Conservation (phyloP, 495 filamentous ascomycete genomes). For the Penicillium desertorum region DNA sequence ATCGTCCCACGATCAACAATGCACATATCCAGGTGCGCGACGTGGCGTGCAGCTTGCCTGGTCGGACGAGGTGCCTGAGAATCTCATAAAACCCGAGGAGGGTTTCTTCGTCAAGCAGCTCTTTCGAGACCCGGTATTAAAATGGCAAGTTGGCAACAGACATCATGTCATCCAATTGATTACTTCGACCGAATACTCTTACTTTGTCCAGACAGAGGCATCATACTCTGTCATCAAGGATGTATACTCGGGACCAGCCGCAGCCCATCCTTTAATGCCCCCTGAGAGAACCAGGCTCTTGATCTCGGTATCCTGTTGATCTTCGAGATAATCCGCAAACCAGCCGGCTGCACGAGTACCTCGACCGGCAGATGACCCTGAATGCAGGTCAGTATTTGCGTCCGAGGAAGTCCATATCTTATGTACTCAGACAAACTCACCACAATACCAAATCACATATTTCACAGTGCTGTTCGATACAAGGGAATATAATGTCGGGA, state of each 20-base stretch:
- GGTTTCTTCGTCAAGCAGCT: neutral
- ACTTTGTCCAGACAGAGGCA: constrained; percentile 45
- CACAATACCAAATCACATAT: constrained; percentile 67
- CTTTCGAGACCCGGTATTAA: neutral
- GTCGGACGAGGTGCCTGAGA: neutral
- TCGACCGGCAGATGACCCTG: constrained; percentile 64
- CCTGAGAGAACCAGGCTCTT: constrained; percentile 57
- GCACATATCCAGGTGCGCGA: neutral
- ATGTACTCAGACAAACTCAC: constrained; percentile 38
- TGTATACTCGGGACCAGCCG: constrained; percentile 54
- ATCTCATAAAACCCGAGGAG: neutral
- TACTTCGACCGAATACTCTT: neutral
- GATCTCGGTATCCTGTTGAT: constrained; percentile 44
- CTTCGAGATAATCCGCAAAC: constrained; percentile 62
- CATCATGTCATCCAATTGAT: neutral
- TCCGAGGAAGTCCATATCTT: neutral
- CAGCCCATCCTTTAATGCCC: constrained; percentile 66
- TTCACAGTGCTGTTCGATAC: constrained; percentile 49
- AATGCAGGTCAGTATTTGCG: neutral
- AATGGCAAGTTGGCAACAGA: too few relatives aligned
- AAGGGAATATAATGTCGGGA: constrained; percentile 57
- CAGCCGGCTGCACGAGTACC: constrained; percentile 62
- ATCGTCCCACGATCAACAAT: neutral
- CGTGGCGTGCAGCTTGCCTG: neutral
- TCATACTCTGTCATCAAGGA: constrained; percentile 61